phyloP scores from a whole-genome alignment of 2,329 filamentous ascomycete genomes.

The Fusarium illudens region DNA sequence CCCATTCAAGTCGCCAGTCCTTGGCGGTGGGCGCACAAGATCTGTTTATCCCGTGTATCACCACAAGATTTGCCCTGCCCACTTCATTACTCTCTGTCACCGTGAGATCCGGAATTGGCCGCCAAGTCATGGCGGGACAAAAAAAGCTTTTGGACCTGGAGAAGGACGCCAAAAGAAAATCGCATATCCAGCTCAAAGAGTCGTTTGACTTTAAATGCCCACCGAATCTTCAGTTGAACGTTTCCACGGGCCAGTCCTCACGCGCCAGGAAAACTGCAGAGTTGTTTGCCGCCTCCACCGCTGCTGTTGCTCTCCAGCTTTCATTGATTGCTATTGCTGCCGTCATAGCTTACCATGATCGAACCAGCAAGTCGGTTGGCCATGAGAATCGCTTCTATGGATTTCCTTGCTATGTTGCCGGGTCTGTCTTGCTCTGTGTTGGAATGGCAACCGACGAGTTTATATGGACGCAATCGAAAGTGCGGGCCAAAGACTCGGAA shows the following conservation, averaged over 20 bases:
- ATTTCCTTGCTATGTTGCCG: neutral
- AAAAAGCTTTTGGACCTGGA: neutral
- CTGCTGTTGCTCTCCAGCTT: neutral
- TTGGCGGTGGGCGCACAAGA: too few relatives aligned
- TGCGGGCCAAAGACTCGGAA: neutral
- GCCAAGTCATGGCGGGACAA: too few relatives aligned
- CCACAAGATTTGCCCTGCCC: too few relatives aligned
- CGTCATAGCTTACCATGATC: neutral
- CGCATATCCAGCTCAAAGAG: neutral
- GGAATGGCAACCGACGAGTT: neutral
- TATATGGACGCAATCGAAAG: neutral
- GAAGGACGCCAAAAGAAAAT: rapidly evolving
- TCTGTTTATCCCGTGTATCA: too few relatives aligned
- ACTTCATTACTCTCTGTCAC: too few relatives aligned
- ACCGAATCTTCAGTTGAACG: neutral
- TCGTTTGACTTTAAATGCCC: neutral
- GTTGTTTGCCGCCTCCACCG: neutral
- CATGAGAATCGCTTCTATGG: neutral
- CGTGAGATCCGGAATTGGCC: too few relatives aligned
- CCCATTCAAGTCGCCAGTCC: too few relatives aligned
- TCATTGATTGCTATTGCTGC: neutral
- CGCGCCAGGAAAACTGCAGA: neutral
- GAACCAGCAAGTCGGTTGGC: neutral
- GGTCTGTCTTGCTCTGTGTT: neutral
- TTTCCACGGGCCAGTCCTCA: neutral